Evolutionary conservation across 139 green algal genomes (phyloP).

Genomic region (Chlamydomonas schloesseri): DNA sequence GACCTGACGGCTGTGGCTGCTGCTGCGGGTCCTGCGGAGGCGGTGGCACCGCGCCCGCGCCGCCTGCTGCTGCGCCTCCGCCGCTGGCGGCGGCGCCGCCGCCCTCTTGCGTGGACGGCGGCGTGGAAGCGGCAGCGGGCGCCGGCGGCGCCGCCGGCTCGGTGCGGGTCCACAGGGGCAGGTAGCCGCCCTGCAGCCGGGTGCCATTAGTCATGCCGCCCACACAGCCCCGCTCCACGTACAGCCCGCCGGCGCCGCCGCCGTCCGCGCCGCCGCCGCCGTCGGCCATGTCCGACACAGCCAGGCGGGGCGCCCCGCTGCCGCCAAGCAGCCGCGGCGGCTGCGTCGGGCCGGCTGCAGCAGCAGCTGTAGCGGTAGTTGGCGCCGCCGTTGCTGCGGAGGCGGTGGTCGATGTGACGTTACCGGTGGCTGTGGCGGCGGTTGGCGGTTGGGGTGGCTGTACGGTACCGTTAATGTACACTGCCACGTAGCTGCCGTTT

Average conservation of each 20-base stretch:
- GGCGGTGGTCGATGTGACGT: not conserved
- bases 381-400: not conserved
- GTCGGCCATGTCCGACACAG: not conserved
- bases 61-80: no score
- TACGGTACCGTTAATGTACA: slow-evolving; percentile 26
- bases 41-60: no score
- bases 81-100: no score
- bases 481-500: slow-evolving; percentile 16
- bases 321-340: not conserved
- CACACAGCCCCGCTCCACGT: slow-evolving; percentile 17
- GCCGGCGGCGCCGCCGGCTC: not conserved
- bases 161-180: slow-evolving; percentile 8
- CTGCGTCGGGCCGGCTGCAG: not conserved
- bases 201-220: slow-evolving; percentile 29
- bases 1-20: no score
- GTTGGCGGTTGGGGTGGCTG: not conserved
- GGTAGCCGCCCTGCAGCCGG: slow-evolving; percentile 3
- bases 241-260: not conserved
- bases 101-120: no score
- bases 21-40: no score
- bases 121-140: no score
- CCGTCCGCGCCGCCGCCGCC: no score
- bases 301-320: not conserved
- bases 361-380: no score
- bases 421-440: not conserved